Evolutionary conservation across 2,329 filamentous ascomycete species (phyloP), one percentile per base, ranked within the genome.

Genomic region (Pestalotiopsis fici): DNA sequence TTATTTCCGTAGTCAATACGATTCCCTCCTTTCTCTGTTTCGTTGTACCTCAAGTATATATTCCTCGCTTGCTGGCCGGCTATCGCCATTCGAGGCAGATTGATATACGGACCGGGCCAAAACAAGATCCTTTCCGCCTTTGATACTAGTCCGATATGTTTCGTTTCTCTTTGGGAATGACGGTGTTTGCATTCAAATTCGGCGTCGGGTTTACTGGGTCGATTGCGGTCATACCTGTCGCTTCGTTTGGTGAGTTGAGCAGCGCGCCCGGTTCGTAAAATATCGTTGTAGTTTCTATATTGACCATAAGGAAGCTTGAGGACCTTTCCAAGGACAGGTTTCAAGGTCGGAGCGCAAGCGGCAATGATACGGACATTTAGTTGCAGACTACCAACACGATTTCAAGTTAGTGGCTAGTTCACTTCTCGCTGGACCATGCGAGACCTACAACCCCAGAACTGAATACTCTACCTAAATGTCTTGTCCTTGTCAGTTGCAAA

Each of bases 401-500:
- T 6, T 23, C 31, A 28, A 21, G 43, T 50, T 27, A 31, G 55
- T 23, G 27, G n/a, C 18, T 4, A 13, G 9, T 6, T n/a, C 4
- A 12, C 28, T 12, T 15, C 9, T 9, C 4, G 27, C n/a, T 35
- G n/a, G 27, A 27, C 5, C n/a, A 28, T 7, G 13, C 5, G 5
- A 12, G 18, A 65, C 64, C n/a, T 27, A 65, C 64, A 67, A 64
- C 73, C 25, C 63, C 57, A 66, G 54, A 66, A 66, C n/a, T 65
- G 64, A 23, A 59, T 57, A 35, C 37, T 62, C 31, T 65, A 50
- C 39, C 74, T 76, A 74, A 77, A 81, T 23, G 78, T 81, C 60
- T 72, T 73, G 61, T 82, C 77, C 3, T 66, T 69, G 27, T 75
- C 69, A 6, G 71, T 71, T 5, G 75, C 72, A 56, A 77, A 78